A percentile compares a stretch with the other conserved stretches of the same genome.
Conservation (phyloP, 768 basidiomycete genomes). For the Lactarius akahatsu region DNA sequence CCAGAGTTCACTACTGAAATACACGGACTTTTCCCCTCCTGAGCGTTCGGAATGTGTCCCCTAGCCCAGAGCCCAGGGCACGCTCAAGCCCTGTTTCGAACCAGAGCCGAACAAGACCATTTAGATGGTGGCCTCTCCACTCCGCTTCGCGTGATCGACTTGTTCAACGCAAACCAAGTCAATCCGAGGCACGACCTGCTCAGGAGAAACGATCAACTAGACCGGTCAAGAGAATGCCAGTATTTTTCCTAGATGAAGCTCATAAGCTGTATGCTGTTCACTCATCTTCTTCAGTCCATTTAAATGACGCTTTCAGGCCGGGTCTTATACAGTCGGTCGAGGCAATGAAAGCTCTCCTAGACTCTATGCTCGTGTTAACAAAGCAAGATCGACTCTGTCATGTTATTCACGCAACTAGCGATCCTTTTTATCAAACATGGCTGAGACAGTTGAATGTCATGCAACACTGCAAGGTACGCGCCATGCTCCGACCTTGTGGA, state of each 20-base stretch:
- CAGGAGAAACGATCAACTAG: constrained; percentile 38
- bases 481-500: neutral
- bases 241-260: constrained; percentile 83
- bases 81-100: constrained; percentile 10
- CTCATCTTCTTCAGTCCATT: neutral
- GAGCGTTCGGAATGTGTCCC: constrained; percentile 8
- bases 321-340: constrained; percentile 73
- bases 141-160: constrained; percentile 21
- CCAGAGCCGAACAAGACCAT: constrained; percentile 20
- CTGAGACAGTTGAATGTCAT: constrained; percentile 75
- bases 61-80: constrained; percentile 9
- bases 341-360: constrained; percentile 81
- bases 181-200: constrained; percentile 31
- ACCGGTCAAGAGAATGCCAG: constrained; percentile 67
- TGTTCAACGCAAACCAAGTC: constrained; percentile 11
- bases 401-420: constrained; percentile 78
- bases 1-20: constrained; percentile 35
- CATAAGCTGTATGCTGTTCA: constrained; percentile 65
- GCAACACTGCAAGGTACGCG: constrained; percentile 73
- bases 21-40: constrained; percentile 35
- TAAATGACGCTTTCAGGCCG: constrained; percentile 44
- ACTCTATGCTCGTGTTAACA: constrained; percentile 83
- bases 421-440: constrained; percentile 85
- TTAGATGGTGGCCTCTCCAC: constrained; percentile 23
- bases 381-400: constrained; percentile 86